Evolutionary conservation across 179 eudicot species (phyloP).

Genomic region (Spinacia oleracea): DNA sequence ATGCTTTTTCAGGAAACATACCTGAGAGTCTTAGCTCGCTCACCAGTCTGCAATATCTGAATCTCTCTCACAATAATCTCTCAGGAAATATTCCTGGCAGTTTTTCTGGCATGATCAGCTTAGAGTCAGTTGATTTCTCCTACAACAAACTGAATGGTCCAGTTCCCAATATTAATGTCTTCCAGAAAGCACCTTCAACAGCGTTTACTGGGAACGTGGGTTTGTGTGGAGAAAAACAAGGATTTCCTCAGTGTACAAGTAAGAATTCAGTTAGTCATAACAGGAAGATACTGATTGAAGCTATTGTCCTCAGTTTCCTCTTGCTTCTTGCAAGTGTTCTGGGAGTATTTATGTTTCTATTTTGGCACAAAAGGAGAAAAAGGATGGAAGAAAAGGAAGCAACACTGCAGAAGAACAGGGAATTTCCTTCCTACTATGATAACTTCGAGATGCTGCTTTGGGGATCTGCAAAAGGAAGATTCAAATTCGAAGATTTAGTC

Average conservation of each 20-base stretch:
- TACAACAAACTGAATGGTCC: conserved; percentile 54
- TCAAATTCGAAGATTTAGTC: conserved; percentile 16
- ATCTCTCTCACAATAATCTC: conserved; percentile 58
- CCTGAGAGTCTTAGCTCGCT: conserved; percentile 46
- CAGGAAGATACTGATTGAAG: conserved; percentile 10
- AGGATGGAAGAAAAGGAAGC: conserved; percentile 6
- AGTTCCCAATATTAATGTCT: conserved; percentile 38
- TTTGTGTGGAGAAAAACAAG: conserved; percentile 40
- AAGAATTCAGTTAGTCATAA: conserved; percentile 1
- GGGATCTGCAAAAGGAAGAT: conserved; percentile 22
- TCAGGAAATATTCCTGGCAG: conserved; percentile 51
- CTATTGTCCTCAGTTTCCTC: conserved; percentile 12
- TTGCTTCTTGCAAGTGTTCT: conserved; percentile 13
- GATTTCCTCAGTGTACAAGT: conserved; percentile 18
- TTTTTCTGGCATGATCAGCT: conserved; percentile 47
- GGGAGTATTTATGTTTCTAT: background rate
- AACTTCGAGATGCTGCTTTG: conserved; percentile 22
- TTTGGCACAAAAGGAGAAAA: conserved; percentile 13
- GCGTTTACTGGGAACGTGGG: conserved; percentile 34
- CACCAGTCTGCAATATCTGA: conserved; percentile 38
- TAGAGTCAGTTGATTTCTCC: conserved; percentile 47
- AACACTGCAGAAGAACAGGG: background rate
- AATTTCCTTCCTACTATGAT: conserved; percentile 12
- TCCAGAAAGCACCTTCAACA: conserved; percentile 21
- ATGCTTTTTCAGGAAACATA: conserved; percentile 51